Base-by-base conservation (phyloP, 495 filamentous ascomycete species). In the Parmelia sp. region DNA sequence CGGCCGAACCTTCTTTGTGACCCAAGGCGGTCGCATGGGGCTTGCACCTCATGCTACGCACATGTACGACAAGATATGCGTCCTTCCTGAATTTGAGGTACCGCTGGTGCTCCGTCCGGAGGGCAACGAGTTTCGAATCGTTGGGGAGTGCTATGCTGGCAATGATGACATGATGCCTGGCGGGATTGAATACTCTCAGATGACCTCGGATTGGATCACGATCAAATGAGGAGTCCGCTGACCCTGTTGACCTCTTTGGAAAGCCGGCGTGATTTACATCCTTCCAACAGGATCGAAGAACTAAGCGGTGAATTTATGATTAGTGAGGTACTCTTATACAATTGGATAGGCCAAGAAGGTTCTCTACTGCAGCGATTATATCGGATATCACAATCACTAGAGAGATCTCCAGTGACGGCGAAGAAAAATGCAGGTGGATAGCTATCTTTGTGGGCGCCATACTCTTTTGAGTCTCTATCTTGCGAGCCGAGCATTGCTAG, bases 121-220 rank as follows among this genome's bases (percentile, higher is more conserved):
- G 29, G 51, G 51, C 29, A 55, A 55, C 29, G 51, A 33, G 51
- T 55, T 31, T n/a, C 51, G 51, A 10, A 3, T 55, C 17, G 51
- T 55, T 21, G 51, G 51, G 51, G 51, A 55, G 33, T 55, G 51
- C 29, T 55, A 55, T 15, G 51, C 51, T 19, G 51, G 51, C 14
- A 55, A 55, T 55, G 51, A 55, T n/a, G 51, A 55, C 11, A 33
- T 33, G 51, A 55, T 55, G 51, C 51, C 51, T 9, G 51, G 51
- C 33, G 51, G 51, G 3, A 33, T 29, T 33, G 51, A 55, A 4
- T 55, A 55, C 51, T 55, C 51, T 21, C 27, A 35, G 51, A 55
- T 55, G 51, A 55, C 51, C 3, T 29, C 51, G 5, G 51, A 55
- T 15, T 55, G 51, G 51, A 55, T 55, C 51, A 21, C 51, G 2